A percentile compares a stretch with the other conserved stretches of the same genome.
phyloP scores from a whole-genome alignment of 805 yeast genomes.

The Kuraishia floccosa region DNA sequence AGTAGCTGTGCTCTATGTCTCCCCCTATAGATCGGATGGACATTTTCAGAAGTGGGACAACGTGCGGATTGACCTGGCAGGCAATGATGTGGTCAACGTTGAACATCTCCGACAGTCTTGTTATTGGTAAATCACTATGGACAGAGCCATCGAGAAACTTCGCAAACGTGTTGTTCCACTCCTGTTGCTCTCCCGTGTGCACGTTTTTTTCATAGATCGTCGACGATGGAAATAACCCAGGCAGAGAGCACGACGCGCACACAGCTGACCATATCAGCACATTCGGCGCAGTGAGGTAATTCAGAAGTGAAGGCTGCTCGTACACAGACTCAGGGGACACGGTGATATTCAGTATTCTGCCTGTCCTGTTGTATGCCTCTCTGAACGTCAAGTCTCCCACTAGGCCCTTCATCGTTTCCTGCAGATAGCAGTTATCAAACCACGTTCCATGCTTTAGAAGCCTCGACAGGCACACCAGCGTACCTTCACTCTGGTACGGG shows the following conservation, averaged over 20 bases:
- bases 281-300: constrained; percentile 71
- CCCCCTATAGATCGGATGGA: constrained; percentile 64
- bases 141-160: constrained; percentile 95
- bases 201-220: constrained; percentile 78
- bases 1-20: constrained; percentile 48
- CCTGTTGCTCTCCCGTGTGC: constrained; percentile 56
- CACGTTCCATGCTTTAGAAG: constrained; percentile 82
- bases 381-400: constrained; percentile 87
- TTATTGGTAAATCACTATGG: constrained; percentile 85
- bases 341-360: constrained; percentile 84
- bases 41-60: constrained; percentile 71
- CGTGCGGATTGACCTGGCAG: constrained; percentile 95
- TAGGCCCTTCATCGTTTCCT: constrained; percentile 62
- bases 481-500: constrained; percentile 37
- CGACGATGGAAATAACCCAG: constrained; percentile 82
- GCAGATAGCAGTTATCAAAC: constrained; percentile 67
- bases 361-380: constrained; percentile 91
- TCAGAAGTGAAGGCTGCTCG: constrained; percentile 81
- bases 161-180: constrained; percentile 71
- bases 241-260: constrained; percentile 90
- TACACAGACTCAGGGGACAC: constrained; percentile 87
- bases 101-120: constrained; percentile 90
- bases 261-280: constrained; percentile 83
- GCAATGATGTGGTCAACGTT: constrained; percentile 96
- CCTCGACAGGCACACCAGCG: constrained; percentile 40